phyloP scores from a whole-genome alignment of 495 filamentous ascomycete genomes.

The Staphylotrichum longicolle region DNA sequence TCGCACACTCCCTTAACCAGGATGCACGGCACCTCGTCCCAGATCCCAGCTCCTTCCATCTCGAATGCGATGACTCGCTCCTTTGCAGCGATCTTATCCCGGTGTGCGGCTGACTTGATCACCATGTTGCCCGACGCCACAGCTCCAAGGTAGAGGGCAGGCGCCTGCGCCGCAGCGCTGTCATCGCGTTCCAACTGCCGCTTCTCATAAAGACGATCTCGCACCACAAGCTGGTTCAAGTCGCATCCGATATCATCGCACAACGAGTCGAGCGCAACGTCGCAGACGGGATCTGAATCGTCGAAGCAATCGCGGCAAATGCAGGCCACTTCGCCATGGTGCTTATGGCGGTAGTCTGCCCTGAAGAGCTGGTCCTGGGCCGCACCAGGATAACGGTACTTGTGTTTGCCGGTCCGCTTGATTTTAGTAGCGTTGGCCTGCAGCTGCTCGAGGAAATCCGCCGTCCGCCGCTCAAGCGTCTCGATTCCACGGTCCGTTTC shows the following conservation, averaged over 20 bases:
- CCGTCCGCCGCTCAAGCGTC: neutral
- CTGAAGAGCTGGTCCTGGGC: neutral
- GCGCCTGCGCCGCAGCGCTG: neutral
- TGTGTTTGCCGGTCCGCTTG: neutral
- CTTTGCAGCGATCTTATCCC: neutral
- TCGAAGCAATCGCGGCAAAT: neutral
- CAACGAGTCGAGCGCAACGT: neutral
- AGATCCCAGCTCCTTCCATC: neutral
- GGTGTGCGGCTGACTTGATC: neutral
- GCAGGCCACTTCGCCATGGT: neutral
- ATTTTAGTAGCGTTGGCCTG: neutral
- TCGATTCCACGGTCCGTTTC: neutral
- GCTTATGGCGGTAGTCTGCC: slow-evolving; percentile 1
- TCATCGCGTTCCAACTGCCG: neutral
- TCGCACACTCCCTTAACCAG: neutral
- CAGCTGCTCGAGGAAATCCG: neutral
- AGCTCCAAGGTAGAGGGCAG: neutral
- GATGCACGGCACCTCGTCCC: neutral
- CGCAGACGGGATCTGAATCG: neutral
- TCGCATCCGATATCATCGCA: neutral
- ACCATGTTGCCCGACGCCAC: neutral
- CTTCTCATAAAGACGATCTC: neutral
- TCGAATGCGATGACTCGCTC: neutral
- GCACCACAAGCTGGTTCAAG: neutral
- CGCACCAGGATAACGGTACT: neutral